Conservation (phyloP, 2,329 filamentous ascomycete species). For the Cladosporium sp. region DNA sequence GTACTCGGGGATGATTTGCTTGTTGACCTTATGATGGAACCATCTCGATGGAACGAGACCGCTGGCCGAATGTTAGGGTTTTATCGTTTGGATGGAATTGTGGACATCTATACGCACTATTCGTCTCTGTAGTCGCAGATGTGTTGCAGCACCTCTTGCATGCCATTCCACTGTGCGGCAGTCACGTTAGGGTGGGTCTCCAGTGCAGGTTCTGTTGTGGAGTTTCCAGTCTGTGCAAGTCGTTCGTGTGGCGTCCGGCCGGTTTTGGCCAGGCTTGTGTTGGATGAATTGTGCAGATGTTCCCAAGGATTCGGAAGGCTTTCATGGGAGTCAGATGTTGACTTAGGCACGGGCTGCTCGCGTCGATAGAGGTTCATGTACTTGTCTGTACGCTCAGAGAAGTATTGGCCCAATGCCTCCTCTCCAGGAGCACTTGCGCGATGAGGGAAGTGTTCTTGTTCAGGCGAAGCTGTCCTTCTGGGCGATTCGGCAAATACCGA, state of each 20-base stretch:
- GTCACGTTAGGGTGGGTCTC: constrained; percentile 51
- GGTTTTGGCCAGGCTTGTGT: not conserved
- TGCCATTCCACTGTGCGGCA: constrained; percentile 62
- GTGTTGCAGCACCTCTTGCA: constrained; percentile 69
- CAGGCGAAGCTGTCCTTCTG: not conserved
- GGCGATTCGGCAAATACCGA: not conserved
- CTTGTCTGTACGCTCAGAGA: constrained; percentile 7
- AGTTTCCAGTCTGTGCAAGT: not conserved
- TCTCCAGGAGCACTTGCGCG: not conserved
- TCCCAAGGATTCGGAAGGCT: not conserved
- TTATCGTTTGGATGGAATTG: not conserved
- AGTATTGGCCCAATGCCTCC: not conserved
- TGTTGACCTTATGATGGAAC: constrained; percentile 93
- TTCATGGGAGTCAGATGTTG: not conserved
- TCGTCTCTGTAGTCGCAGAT: constrained; percentile 72
- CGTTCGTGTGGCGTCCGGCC: not conserved
- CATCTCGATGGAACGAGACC: constrained; percentile 78
- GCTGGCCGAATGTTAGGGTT: constrained; percentile 14
- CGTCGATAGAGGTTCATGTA: constrained; percentile 11
- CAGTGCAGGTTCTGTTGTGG: constrained; percentile 47
- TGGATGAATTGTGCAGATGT: not conserved
- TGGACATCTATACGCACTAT: constrained; percentile 57
- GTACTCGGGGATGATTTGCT: constrained; percentile 86
- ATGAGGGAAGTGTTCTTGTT: not conserved
- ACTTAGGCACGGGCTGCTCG: not conserved